Conservation (phyloP, 768 basidiomycete genomes). For the Tephrocybe sp. region DNA sequence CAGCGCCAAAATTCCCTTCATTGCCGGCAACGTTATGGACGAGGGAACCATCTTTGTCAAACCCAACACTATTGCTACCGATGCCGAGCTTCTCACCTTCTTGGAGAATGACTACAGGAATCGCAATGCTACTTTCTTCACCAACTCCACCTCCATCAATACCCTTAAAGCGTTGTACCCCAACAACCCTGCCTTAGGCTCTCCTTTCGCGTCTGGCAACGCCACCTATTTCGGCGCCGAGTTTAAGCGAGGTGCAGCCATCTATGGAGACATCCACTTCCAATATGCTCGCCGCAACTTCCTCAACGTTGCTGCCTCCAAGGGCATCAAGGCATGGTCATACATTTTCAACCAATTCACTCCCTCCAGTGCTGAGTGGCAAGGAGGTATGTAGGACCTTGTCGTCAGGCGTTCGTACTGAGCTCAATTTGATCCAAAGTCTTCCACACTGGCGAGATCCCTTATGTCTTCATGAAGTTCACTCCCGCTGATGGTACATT, state of each 20-base stretch:
- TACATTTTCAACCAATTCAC: slow-evolving; percentile 14
- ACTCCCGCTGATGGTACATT: slow-evolving; percentile 10
- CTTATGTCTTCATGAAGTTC: slow-evolving; percentile 20
- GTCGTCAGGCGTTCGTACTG: neutral
- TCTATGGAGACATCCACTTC: slow-evolving; percentile 21
- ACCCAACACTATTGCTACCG: slow-evolving; percentile 15
- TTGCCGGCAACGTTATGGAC: slow-evolving; percentile 18
- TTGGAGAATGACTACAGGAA: slow-evolving; percentile 20
- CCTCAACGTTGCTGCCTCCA: slow-evolving; percentile 6
- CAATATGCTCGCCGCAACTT: slow-evolving; percentile 19
- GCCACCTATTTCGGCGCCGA: slow-evolving; percentile 30
- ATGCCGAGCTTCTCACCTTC: slow-evolving; percentile 16
- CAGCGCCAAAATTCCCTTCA: slow-evolving; percentile 20
- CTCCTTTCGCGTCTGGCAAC: slow-evolving; percentile 42
- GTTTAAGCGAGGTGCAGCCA: slow-evolving; percentile 20
- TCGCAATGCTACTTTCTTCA: slow-evolving; percentile 19
- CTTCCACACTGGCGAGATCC: slow-evolving; percentile 19
- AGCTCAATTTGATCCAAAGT: slow-evolving; percentile 2
- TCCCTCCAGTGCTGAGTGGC: slow-evolving; percentile 13
- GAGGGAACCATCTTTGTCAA: slow-evolving; percentile 22
- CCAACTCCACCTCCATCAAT: slow-evolving; percentile 16
- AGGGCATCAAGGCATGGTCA: slow-evolving; percentile 16
- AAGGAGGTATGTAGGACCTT: slow-evolving; percentile 14
- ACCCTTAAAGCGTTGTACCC: slow-evolving; percentile 37
- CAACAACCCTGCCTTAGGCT: slow-evolving; percentile 35